phyloP scores from a whole-genome alignment of 2,329 filamentous ascomycete genomes.

The Arthrobotrys iridis region DNA sequence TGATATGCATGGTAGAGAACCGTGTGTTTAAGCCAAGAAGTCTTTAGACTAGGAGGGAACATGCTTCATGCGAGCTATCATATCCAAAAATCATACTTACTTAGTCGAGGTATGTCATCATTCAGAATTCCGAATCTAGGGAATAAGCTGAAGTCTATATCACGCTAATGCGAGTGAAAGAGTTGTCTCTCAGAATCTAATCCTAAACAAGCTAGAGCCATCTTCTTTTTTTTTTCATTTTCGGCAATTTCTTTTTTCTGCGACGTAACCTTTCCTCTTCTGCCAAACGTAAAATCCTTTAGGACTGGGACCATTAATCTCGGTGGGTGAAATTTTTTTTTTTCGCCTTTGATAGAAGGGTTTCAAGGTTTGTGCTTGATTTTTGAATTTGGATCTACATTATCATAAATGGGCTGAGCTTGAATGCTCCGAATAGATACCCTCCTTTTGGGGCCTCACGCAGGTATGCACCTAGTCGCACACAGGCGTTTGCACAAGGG shows the following conservation, averaged over 20 bases:
- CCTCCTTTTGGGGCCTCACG: slow-evolving; percentile 14
- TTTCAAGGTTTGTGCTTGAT: too few relatives aligned
- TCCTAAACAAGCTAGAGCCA: slow-evolving; percentile 35
- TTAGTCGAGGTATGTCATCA: slow-evolving; percentile 19
- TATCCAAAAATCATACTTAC: slow-evolving; percentile 11
- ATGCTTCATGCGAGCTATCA: slow-evolving; percentile 19
- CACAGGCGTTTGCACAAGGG: slow-evolving; percentile 2
- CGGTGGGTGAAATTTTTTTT: slow-evolving; percentile 1
- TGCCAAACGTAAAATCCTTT: neutral
- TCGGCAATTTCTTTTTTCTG: slow-evolving; percentile 21
- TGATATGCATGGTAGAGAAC: slow-evolving; percentile 36
- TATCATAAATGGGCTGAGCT: slow-evolving; percentile 18
- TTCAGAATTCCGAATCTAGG: slow-evolving; percentile 44
- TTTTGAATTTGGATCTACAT: slow-evolving; percentile 27
- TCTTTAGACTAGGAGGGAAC: too few relatives aligned
- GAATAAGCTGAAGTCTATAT: slow-evolving; percentile 38
- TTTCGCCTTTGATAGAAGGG: too few relatives aligned
- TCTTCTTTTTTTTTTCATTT: slow-evolving; percentile 21
- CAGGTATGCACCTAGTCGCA: neutral
- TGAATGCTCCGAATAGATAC: slow-evolving; percentile 48
- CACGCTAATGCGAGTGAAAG: slow-evolving; percentile 11
- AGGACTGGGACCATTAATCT: slow-evolving; percentile 5
- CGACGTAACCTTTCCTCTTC: too few relatives aligned
- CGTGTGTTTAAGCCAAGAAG: too few relatives aligned
- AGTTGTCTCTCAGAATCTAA: slow-evolving; percentile 46